Percentiles rank a stretch among this genome's conserved stretches.
These are phyloP conservation scores for Fusarium sp. DNA, from an alignment of 2,329 filamentous ascomycete species.

Conservation along the genomic window DNA sequence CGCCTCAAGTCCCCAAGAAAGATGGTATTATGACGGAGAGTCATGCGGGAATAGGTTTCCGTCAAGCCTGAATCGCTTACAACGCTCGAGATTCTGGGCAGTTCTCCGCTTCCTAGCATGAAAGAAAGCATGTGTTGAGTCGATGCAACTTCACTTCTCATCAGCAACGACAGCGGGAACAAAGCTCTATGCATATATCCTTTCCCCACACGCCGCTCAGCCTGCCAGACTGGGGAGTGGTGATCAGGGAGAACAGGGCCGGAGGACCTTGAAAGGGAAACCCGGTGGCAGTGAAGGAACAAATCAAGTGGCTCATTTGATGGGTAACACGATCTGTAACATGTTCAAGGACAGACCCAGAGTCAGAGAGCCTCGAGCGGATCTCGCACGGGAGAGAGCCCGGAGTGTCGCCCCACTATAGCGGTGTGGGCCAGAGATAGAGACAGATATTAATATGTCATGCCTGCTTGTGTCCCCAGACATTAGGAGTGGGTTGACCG, in stretches of 20 bases:
- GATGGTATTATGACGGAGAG: background rate
- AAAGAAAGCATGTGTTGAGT: conserved; percentile 10
- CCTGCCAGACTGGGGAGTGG: background rate
- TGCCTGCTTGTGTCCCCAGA: conserved; percentile 26
- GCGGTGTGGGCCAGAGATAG: conserved; percentile 42
- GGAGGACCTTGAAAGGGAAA: conserved; percentile 26
- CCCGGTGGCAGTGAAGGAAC: conserved; percentile 14
- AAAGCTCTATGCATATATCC: conserved; percentile 1
- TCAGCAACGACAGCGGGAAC: conserved; percentile 8
- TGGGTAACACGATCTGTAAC: conserved; percentile 13
- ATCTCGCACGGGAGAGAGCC: conserved; percentile 22
- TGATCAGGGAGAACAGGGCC: conserved; percentile 8
- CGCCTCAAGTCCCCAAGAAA: background rate
- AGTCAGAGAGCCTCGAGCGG: background rate
- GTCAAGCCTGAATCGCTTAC: background rate
- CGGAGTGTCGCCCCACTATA: conserved; percentile 30
- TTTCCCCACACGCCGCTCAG: conserved; percentile 24
- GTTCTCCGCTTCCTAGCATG: conserved; percentile 25
- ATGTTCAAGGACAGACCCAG: conserved; percentile 3
- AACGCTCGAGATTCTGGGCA: conserved; percentile 7
- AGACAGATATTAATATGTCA: conserved; percentile 44
- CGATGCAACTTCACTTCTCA: background rate
- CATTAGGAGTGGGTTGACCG: conserved; percentile 36
- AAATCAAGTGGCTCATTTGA: background rate
- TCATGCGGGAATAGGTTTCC: conserved; percentile 19